phyloP scores from a whole-genome alignment of 2,329 filamentous ascomycete species.

The Atkinsonella texensis region DNA sequence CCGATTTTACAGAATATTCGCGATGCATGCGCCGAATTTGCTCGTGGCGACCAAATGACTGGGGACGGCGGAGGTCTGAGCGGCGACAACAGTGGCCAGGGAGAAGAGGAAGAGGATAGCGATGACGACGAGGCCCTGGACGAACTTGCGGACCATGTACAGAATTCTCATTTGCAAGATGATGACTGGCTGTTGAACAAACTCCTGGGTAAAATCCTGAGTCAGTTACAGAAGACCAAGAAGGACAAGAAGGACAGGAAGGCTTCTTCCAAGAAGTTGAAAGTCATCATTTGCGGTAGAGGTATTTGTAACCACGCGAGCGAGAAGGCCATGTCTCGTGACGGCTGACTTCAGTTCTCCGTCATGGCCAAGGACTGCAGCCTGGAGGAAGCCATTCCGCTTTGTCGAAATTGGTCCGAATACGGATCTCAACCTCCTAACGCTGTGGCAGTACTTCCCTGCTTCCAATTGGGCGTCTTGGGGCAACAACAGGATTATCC shows the following conservation, averaged over 20 bases:
- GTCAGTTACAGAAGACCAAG: not conserved
- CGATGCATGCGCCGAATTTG: constrained; percentile 19
- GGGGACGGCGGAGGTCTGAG: not conserved
- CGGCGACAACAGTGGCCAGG: constrained; percentile 7
- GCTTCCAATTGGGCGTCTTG: constrained; percentile 17
- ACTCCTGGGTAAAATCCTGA: not conserved
- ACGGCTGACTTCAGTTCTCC: constrained; percentile 20
- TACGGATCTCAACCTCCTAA: constrained; percentile 16
- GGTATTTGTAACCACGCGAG: constrained; percentile 19
- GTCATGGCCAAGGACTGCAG: constrained; percentile 18
- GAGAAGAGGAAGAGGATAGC: constrained; percentile 8
- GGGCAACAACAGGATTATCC: constrained; percentile 11
- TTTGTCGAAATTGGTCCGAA: constrained; percentile 19
- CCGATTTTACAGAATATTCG: constrained; percentile 16
- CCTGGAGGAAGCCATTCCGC: constrained; percentile 15
- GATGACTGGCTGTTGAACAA: constrained; percentile 12
- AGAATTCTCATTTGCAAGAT: constrained; percentile 13
- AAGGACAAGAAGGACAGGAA: not conserved
- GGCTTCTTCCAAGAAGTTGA: constrained; percentile 7
- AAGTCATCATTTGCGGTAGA: constrained; percentile 15
- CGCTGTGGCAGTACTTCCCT: constrained; percentile 16
- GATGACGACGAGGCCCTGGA: constrained; percentile 10
- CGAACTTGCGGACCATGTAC: constrained; percentile 9
- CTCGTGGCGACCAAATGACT: constrained; percentile 5
- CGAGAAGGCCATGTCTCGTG: constrained; percentile 18